Percentiles rank a stretch among this genome's conserved stretches.
Evolutionary conservation across 805 yeast genomes (phyloP).

Genomic region (Sugiyamaella lignohabitans): DNA sequence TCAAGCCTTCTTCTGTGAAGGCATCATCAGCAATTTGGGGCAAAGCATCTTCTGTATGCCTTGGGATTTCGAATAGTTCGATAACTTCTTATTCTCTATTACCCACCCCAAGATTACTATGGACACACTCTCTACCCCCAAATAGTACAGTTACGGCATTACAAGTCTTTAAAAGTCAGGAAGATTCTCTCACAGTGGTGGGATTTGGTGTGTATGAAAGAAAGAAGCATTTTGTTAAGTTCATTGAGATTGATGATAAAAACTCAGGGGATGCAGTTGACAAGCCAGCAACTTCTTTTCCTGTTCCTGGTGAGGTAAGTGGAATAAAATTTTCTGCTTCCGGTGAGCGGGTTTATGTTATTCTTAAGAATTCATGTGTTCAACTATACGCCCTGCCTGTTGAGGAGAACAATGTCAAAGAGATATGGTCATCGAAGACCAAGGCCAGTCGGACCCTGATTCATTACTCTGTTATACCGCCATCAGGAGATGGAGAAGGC

Average conservation of each 20-base stretch:
- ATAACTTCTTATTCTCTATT: conserved; percentile 23
- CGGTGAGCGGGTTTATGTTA: conserved; percentile 8
- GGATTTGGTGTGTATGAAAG: conserved; percentile 26
- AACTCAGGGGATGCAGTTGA: background rate
- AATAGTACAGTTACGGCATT: conserved; percentile 25
- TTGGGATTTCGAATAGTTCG: conserved; percentile 31
- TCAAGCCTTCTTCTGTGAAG: conserved; percentile 3
- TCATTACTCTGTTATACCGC: conserved; percentile 9
- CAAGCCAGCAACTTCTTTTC: background rate
- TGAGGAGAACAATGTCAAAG: no score
- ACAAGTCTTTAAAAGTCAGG: conserved; percentile 5
- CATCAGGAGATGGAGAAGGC: conserved; percentile 2
- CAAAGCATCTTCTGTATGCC: background rate
- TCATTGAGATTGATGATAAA: conserved; percentile 5
- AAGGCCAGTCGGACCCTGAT: conserved; percentile 16
- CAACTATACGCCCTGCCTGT: no score
- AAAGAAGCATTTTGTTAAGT: conserved; percentile 20
- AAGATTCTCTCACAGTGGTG: conserved; percentile 15
- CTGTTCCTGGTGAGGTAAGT: conserved; percentile 8
- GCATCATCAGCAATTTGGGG: conserved; percentile 2
- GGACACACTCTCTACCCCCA: conserved; percentile 32
- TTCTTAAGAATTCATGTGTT: conserved; percentile 11
- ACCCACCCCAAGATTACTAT: conserved; percentile 30
- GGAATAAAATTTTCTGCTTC: conserved; percentile 7
- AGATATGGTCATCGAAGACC: conserved; percentile 14